Evolutionary conservation across 2,329 filamentous ascomycete species (phyloP).

Genomic region (Penicillium glabrum): DNA sequence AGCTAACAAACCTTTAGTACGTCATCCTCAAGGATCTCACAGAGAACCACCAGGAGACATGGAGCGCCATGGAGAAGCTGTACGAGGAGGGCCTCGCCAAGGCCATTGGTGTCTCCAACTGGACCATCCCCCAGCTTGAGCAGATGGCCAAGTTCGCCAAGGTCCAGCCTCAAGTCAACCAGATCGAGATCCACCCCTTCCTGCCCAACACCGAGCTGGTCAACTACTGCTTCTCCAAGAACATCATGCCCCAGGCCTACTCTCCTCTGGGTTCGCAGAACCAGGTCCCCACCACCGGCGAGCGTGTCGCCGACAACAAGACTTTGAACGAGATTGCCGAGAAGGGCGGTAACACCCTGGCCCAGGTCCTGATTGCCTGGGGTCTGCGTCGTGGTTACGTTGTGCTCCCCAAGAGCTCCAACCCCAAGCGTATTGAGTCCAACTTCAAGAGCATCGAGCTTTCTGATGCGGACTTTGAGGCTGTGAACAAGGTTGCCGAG

Average conservation of each 20-base stretch:
- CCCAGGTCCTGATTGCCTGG: slow-evolving; percentile 65
- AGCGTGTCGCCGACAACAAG: slow-evolving; percentile 62
- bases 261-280: slow-evolving; percentile 62
- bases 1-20: slow-evolving; percentile 42
- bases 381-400: slow-evolving; percentile 65
- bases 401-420: slow-evolving; percentile 70
- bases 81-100: slow-evolving; percentile 61
- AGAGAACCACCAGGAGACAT: slow-evolving; percentile 63
- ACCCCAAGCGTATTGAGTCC: slow-evolving; percentile 64
- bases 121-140: slow-evolving; percentile 54
- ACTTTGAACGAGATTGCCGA: slow-evolving; percentile 60
- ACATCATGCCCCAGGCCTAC: slow-evolving; percentile 44
- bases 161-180: slow-evolving; percentile 46
- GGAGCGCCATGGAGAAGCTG: slow-evolving; percentile 66
- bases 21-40: slow-evolving; percentile 65
- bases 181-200: slow-evolving; percentile 49
- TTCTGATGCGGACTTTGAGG: slow-evolving; percentile 57
- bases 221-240: slow-evolving; percentile 42
- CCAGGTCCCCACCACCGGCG: slow-evolving; percentile 67
- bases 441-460: slow-evolving; percentile 66
- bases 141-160: slow-evolving; percentile 45
- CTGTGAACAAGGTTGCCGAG: slow-evolving; percentile 63
- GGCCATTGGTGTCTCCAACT: slow-evolving; percentile 79
- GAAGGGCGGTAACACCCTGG: slow-evolving; percentile 58
- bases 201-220: slow-evolving; percentile 48